Evolutionary conservation across 2,329 filamentous ascomycete species (phyloP).

Genomic region (Didymella keratinophila): DNA sequence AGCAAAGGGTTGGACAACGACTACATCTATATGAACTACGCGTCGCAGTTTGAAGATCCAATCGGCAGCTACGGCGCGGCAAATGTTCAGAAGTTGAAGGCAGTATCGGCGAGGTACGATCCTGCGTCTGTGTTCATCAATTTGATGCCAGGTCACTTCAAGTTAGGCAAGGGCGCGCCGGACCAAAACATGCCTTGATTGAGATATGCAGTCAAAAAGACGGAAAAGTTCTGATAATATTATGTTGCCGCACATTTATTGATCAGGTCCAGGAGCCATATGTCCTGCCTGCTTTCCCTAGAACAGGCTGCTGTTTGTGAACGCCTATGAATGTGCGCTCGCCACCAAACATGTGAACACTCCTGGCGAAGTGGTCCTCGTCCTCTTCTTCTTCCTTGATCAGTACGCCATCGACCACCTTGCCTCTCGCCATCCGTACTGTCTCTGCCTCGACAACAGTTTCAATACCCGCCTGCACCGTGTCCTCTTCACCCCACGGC

Average conservation of each 20-base stretch:
- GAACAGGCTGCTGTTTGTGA: slow-evolving; percentile 27
- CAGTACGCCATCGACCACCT: slow-evolving; percentile 53
- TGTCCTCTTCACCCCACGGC: slow-evolving; percentile 82
- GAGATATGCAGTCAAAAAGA: background rate
- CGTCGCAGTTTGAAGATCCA: slow-evolving; percentile 54
- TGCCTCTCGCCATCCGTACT: slow-evolving; percentile 60
- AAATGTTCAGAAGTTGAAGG: slow-evolving; percentile 47
- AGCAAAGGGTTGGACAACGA: slow-evolving; percentile 21
- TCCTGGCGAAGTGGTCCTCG: slow-evolving; percentile 45
- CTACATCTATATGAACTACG: slow-evolving; percentile 60
- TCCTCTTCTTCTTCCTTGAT: slow-evolving; percentile 47
- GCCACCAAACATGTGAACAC: slow-evolving; percentile 45
- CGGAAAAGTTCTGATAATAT: background rate
- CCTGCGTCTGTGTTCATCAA: slow-evolving; percentile 52
- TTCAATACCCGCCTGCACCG: slow-evolving; percentile 75
- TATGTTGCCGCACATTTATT: background rate
- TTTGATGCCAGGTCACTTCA: slow-evolving; percentile 55
- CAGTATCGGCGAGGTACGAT: slow-evolving; percentile 52
- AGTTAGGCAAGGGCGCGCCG: slow-evolving; percentile 39
- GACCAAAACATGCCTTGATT: background rate
- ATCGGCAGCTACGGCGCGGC: slow-evolving; percentile 53
- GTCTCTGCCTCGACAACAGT: slow-evolving; percentile 79
- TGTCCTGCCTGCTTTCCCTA: slow-evolving; percentile 3
- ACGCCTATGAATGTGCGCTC: slow-evolving; percentile 48
- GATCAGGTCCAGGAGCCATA: slow-evolving; percentile 14